A percentile compares a stretch with the other conserved stretches of the same genome.
Evolutionary conservation across 257 asterid species (phyloP).

Genomic region (Fraxinus quadrangulata): DNA sequence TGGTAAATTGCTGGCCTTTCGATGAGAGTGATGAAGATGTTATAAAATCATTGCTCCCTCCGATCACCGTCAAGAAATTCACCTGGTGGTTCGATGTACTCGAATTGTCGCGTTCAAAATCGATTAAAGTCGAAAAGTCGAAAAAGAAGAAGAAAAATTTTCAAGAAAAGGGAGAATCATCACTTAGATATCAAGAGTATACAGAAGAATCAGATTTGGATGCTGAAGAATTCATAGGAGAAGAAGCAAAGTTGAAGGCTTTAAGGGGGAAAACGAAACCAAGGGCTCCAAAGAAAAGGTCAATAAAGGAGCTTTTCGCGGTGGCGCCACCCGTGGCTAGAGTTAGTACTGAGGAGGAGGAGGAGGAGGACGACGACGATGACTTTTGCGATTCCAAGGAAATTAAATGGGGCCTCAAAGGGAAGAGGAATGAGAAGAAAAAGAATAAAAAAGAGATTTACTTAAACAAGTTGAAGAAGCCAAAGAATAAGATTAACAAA

Average conservation of each 20-base stretch:
- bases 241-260: slow-evolving; percentile 22
- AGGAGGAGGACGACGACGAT: slow-evolving; percentile 23
- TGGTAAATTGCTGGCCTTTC: slow-evolving; percentile 80
- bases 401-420: slow-evolving; percentile 30
- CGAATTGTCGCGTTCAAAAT: slow-evolving; percentile 10
- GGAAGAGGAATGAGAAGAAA: slow-evolving; percentile 29
- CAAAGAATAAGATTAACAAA: slow-evolving; percentile 38
- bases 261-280: slow-evolving; percentile 29
- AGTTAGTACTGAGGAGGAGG: slow-evolving; percentile 23
- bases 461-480: slow-evolving; percentile 36
- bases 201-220: slow-evolving; percentile 34
- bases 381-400: slow-evolving; percentile 23
- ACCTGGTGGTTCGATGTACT: slow-evolving; percentile 69
- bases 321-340: slow-evolving; percentile 62
- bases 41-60: slow-evolving; percentile 53
- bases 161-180: slow-evolving; percentile 24
- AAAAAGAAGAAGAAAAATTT: slow-evolving; percentile 12
- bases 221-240: slow-evolving; percentile 20
- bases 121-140: not conserved
- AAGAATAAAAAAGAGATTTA: slow-evolving; percentile 22
- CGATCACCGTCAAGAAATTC: slow-evolving; percentile 61
- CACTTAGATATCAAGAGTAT: slow-evolving; percentile 21
- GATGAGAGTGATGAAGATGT: slow-evolving; percentile 38
- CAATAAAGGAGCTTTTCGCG: slow-evolving; percentile 67
- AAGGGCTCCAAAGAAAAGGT: slow-evolving; percentile 67